Evolutionary conservation across 495 filamentous ascomycete species (phyloP).

Genomic region (Neurospora cerealis): DNA sequence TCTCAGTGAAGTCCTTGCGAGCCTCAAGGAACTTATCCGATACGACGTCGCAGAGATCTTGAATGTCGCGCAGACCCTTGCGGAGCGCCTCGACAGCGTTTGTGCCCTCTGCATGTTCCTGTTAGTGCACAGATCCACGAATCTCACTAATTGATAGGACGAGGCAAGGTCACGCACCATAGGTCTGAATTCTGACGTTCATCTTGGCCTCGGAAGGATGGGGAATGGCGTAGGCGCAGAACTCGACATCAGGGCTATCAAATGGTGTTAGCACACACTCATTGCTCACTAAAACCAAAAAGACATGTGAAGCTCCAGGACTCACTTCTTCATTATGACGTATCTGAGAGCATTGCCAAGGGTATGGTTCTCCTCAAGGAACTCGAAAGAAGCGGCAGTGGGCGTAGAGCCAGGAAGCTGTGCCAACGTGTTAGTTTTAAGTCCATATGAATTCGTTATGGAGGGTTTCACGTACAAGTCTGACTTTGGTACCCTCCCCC

Average conservation of each 20-base stretch:
- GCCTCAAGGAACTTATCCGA: conserved; percentile 68
- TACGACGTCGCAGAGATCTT: conserved; percentile 87
- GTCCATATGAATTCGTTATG: not conserved
- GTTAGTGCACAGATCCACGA: not conserved
- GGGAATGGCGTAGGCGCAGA: conserved; percentile 96
- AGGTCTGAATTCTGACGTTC: conserved; percentile 95
- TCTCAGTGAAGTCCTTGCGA: conserved; percentile 50
- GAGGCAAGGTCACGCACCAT: conserved; percentile 46
- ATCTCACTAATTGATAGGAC: not conserved
- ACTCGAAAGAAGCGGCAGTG: conserved; percentile 68
- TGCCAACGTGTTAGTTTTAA: not conserved
- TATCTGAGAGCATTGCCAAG: conserved; percentile 88
- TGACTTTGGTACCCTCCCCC: conserved; percentile 22
- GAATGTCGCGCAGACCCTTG: conserved; percentile 79
- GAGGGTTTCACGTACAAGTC: conserved; percentile 18
- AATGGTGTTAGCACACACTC: conserved; percentile 1
- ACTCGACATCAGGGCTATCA: conserved; percentile 79
- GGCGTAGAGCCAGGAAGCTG: conserved; percentile 63
- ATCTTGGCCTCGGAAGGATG: conserved; percentile 94
- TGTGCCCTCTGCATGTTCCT: conserved; percentile 49
- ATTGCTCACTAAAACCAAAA: not conserved
- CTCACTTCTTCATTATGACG: conserved; percentile 96
- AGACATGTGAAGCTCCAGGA: not conserved
- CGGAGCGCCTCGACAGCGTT: conserved; percentile 75
- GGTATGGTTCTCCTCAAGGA: conserved; percentile 86